phyloP scores from a whole-genome alignment of 192 early-diverging fungal genomes.

The Backusella circina region DNA sequence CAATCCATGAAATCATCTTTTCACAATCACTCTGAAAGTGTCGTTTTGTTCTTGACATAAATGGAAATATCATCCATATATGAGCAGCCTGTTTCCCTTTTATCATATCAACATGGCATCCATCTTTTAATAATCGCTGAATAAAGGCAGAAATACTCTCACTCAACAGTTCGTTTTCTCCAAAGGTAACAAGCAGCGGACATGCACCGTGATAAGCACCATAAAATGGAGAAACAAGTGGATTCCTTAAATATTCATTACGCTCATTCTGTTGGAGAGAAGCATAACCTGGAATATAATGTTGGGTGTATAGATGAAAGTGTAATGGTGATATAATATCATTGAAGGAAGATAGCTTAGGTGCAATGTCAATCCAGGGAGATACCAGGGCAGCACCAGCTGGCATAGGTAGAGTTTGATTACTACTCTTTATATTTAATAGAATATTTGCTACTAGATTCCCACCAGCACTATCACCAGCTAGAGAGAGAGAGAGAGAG shows the following conservation, averaged over 20 bases:
- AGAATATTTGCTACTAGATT: background rate
- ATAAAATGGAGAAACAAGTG: slow-evolving; percentile 5
- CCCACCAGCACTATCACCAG: slow-evolving; percentile 18
- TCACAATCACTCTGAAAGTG: background rate
- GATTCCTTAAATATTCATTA: background rate
- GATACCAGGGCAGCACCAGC: slow-evolving; percentile 3
- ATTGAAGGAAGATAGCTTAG: background rate
- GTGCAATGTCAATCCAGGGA: slow-evolving; percentile 3
- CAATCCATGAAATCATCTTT: background rate
- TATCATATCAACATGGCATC: background rate
- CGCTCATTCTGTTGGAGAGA: background rate
- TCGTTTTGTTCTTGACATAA: background rate
- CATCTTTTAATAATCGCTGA: background rate
- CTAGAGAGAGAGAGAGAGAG: too few species aligned
- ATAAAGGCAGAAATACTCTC: slow-evolving; percentile 3
- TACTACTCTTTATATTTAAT: background rate
- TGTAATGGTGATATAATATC: background rate
- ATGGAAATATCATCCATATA: background rate
- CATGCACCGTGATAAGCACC: background rate
- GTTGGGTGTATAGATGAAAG: background rate
- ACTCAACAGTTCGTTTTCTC: slow-evolving; percentile 4
- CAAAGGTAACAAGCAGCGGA: slow-evolving; percentile 3
- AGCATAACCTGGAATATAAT: background rate
- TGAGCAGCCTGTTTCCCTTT: background rate
- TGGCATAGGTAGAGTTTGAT: background rate